Evolutionary conservation across 345 rosid genomes (phyloP).

Genomic region (Rhodamnia rubescens): DNA sequence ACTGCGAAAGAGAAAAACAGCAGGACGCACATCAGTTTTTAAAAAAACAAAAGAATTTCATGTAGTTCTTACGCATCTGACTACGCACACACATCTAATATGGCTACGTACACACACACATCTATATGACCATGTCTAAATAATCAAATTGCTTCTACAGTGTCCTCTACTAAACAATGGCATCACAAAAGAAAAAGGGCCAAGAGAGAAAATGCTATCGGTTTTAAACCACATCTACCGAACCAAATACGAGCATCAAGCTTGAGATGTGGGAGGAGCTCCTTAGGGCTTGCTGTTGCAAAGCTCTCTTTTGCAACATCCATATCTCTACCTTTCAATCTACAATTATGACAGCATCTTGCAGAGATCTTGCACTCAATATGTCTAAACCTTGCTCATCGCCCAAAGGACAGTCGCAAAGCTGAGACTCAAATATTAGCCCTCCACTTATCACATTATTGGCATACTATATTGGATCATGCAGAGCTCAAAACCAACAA

Average conservation of each 20-base stretch:
- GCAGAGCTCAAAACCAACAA: neutral
- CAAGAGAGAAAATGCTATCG: neutral
- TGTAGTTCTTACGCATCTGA: neutral
- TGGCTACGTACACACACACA: neutral
- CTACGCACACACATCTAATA: neutral
- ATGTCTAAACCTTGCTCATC: neutral
- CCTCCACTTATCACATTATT: neutral
- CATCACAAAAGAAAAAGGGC: neutral
- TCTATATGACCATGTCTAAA: neutral
- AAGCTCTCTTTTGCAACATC: neutral
- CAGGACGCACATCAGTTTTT: neutral
- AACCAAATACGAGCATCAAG: neutral
- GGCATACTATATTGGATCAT: neutral
- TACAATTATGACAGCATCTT: neutral
- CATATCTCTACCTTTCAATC: neutral
- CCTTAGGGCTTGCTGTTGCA: neutral
- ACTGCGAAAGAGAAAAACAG: neutral
- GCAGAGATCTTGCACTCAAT: neutral
- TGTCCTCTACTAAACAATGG: neutral
- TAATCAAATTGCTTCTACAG: neutral
- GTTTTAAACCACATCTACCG: neutral
- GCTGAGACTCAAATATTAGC: neutral
- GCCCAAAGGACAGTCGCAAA: neutral
- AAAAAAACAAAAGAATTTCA: neutral
- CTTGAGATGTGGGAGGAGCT: neutral